phyloP scores from a whole-genome alignment of 129 eudicot species.

The Erigeron canadensis region DNA sequence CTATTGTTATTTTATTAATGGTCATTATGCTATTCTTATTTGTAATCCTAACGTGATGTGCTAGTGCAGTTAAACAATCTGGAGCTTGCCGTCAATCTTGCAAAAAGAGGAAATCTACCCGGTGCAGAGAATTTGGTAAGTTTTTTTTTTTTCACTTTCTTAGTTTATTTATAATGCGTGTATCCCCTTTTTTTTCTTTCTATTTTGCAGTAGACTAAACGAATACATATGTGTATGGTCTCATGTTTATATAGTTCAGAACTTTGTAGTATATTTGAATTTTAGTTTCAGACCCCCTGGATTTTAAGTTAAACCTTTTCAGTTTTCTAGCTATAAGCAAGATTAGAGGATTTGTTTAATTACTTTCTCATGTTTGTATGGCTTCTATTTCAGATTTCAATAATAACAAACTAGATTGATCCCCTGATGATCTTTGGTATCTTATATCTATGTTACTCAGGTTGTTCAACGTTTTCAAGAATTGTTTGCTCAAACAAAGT shows the following conservation, averaged over 20 bases:
- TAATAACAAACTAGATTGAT: background rate
- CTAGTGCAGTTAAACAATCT: slow-evolving; percentile 76
- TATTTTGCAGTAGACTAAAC: background rate
- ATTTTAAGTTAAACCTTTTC: slow-evolving; percentile 2
- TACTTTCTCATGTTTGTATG: background rate
- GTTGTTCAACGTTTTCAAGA: slow-evolving; percentile 98
- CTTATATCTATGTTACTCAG: slow-evolving; percentile 35
- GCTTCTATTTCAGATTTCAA: background rate
- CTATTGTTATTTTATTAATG: background rate
- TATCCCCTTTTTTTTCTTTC: background rate
- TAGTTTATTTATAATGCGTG: background rate
- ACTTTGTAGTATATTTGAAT: background rate
- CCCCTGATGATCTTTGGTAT: background rate
- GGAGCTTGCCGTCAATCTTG: slow-evolving; percentile 98
- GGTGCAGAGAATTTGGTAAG: slow-evolving; percentile 97
- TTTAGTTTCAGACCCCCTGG: background rate
- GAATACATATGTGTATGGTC: too few species aligned
- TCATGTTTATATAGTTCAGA: background rate
- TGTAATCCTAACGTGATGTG: background rate
- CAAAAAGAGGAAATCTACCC: slow-evolving; percentile 92
- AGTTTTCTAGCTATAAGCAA: slow-evolving; percentile 1
- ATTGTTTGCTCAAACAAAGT: slow-evolving; percentile 93
- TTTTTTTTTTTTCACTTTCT: background rate
- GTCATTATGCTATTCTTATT: background rate
- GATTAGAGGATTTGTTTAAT: background rate